These are phyloP conservation scores for Neoscytalidium dimidiatum DNA, from an alignment of 2,329 filamentous ascomycete species.

Conservation along the genomic window DNA sequence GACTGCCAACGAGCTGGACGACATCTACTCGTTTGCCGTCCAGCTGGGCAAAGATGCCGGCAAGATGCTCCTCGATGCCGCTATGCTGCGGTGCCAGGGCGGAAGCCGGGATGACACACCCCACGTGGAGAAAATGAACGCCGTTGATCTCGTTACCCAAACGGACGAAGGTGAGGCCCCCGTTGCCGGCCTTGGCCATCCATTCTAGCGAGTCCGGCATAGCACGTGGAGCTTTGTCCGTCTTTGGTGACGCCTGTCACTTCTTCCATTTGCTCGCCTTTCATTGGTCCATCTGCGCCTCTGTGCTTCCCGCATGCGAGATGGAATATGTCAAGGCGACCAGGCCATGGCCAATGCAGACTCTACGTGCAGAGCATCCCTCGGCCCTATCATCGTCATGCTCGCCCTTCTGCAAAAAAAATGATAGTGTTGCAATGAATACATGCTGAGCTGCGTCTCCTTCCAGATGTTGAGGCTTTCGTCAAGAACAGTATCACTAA, in stretches of 20 bases:
- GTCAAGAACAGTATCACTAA: conserved; percentile 61
- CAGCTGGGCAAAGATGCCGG: conserved; percentile 72
- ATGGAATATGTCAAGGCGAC: neutral
- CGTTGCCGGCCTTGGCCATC: neutral
- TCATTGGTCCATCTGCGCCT: neutral
- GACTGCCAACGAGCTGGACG: conserved; percentile 5
- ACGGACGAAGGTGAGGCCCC: conserved; percentile 64
- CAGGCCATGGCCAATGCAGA: neutral
- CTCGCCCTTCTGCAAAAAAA: neutral
- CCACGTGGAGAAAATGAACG: conserved; percentile 69
- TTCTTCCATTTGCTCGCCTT: conserved; percentile 17
- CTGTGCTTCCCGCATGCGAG: neutral
- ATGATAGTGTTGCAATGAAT: too few species aligned
- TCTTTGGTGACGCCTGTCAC: conserved; percentile 21
- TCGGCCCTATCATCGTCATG: neutral
- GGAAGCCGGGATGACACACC: conserved; percentile 34
- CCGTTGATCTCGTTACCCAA: conserved; percentile 77
- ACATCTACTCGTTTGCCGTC: conserved; percentile 69
- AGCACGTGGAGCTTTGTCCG: conserved; percentile 3
- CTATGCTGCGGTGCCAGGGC: conserved; percentile 56
- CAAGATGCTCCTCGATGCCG: conserved; percentile 64
- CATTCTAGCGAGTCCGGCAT: neutral
- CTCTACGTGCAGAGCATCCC: neutral
- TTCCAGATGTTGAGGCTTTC: conserved; percentile 70
- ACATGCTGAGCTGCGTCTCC: conserved; percentile 21